These are phyloP conservation scores for Talaromyces sp. DNA, from an alignment of 2,329 filamentous ascomycete genomes.

Conservation along the genomic window DNA sequence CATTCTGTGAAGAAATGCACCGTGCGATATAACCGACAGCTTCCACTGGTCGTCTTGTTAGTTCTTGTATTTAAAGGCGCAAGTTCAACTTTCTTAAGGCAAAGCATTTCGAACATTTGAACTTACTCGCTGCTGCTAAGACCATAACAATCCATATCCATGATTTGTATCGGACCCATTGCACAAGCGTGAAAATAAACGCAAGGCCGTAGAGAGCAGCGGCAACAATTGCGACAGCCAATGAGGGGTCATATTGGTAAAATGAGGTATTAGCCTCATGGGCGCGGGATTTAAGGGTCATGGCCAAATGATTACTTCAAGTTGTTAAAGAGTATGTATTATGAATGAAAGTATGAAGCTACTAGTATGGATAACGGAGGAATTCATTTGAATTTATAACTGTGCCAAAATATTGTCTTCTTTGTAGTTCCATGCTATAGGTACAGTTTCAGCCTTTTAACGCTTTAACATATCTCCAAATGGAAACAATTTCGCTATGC, in stretches of 20 bases:
- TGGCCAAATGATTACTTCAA: neutral
- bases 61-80: neutral
- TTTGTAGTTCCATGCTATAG: too few relatives aligned
- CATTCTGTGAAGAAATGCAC: conserved; percentile 32
- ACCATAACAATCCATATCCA: conserved; percentile 40
- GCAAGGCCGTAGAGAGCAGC: conserved; percentile 30
- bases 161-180: conserved; percentile 36
- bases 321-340: too few relatives aligned
- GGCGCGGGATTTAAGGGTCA: neutral
- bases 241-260: conserved; percentile 33
- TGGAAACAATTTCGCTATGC: neutral
- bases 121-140: conserved; percentile 34
- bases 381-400: too few relatives aligned
- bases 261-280: conserved; percentile 10
- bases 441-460: too few relatives aligned
- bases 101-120: too few relatives aligned
- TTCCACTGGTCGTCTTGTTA: conserved; percentile 36
- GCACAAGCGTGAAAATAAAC: conserved; percentile 30
- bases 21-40: conserved; percentile 41
- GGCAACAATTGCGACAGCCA: conserved; percentile 31
- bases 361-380: too few relatives aligned
- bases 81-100: too few relatives aligned
- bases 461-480: too few relatives aligned
- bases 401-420: too few relatives aligned
- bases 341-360: too few relatives aligned